Evolutionary conservation across 345 rosid species (phyloP).

Genomic region (Salix exigua): DNA sequence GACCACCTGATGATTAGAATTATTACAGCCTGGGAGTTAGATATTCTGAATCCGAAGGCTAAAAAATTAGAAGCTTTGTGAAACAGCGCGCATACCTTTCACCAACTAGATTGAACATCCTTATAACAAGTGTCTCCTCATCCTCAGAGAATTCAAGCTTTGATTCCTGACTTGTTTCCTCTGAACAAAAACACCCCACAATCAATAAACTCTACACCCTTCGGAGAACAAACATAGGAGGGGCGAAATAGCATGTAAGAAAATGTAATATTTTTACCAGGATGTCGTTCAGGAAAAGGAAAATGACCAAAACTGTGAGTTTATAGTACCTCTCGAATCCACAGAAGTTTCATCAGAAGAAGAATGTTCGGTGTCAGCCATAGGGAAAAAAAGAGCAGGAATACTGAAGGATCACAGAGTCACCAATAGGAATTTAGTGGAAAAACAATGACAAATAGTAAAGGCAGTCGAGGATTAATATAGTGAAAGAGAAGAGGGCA

Average conservation of each 20-base stretch:
- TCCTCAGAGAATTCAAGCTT: slow-evolving; percentile 47
- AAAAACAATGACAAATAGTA: neutral
- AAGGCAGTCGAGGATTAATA: neutral
- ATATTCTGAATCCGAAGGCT: neutral
- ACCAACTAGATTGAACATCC: slow-evolving; percentile 58
- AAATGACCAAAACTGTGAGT: no score
- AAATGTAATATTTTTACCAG: neutral
- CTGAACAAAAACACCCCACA: slow-evolving; percentile 17
- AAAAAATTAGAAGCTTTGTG: neutral
- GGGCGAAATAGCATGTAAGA: neutral
- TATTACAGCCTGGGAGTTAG: neutral
- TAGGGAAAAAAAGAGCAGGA: neutral
- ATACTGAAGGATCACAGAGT: no score
- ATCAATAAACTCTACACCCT: neutral
- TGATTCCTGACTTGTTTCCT: slow-evolving; percentile 31
- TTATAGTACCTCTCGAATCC: slow-evolving; percentile 36
- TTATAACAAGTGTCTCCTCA: slow-evolving; percentile 47
- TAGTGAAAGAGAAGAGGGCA: neutral
- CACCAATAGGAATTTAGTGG: neutral
- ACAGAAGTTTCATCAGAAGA: slow-evolving; percentile 34
- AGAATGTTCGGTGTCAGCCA: slow-evolving; percentile 56
- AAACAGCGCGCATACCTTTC: slow-evolving; percentile 35
- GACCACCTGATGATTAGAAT: slow-evolving; percentile 40
- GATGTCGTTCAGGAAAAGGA: neutral
- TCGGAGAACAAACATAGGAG: neutral